Evolutionary conservation across 352 stramenopile species (phyloP).

Genomic region (Sclerospora graminicola): DNA sequence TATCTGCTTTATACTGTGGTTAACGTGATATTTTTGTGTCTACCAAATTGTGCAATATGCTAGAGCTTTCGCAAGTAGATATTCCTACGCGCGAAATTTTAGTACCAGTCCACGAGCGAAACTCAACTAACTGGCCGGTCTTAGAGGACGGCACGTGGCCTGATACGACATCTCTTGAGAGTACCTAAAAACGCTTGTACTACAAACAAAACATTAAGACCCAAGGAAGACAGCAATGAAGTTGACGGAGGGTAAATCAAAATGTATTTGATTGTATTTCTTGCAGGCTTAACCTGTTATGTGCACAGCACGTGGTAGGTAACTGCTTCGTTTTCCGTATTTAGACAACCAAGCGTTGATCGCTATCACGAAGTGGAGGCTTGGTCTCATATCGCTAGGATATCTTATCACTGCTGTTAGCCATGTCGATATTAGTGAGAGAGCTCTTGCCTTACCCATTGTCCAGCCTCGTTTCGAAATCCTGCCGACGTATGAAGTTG

Average conservation of each 20-base stretch:
- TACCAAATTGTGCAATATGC: neutral
- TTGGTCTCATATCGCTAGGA: no score
- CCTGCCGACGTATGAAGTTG: no score
- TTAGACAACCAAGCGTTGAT: no score
- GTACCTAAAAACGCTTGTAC: constrained; percentile 24
- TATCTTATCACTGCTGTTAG: no score
- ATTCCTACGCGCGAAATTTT: constrained; percentile 63
- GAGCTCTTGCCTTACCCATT: no score
- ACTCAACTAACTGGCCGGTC: constrained; percentile 66
- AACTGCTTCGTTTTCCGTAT: no score
- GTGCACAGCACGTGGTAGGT: constrained; percentile 4
- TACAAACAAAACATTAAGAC: constrained; percentile 22
- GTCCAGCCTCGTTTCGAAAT: no score
- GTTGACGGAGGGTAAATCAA: constrained; percentile 23
- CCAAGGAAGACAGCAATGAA: constrained; percentile 12
- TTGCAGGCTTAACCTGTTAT: constrained; percentile 4
- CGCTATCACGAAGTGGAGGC: no score
- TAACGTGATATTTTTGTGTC: neutral
- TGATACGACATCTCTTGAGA: constrained; percentile 23
- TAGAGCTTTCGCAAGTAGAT: constrained; percentile 74
- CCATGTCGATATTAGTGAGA: no score
- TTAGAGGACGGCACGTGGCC: constrained; percentile 60
- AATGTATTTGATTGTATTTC: constrained; percentile 53
- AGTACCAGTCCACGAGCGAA: constrained; percentile 59
- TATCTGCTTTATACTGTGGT: neutral